Evolutionary conservation across 2,329 filamentous ascomycete genomes (phyloP), one percentile per base, ranked within the genome.

Genomic region (Talaromyces sp.): DNA sequence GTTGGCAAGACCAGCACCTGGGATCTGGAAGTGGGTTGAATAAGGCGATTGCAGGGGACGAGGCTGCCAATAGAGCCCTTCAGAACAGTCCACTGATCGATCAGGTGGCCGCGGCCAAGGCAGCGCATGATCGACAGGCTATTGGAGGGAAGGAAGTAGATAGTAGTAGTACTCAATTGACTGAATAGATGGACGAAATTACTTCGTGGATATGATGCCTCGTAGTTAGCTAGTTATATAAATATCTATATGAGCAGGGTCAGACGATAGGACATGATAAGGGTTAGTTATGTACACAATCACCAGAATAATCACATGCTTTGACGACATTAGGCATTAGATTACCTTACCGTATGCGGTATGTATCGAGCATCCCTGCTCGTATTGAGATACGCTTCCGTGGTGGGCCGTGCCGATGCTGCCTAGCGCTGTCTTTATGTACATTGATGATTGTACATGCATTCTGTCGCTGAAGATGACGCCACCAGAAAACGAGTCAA

Each of bases 11-110:
- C 58, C 74, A 75, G 64, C 77, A 78, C 68, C 71, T 83, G 31
- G 81, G 81, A 5, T 81, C 78, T 45, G 81, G 81, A 1, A 73
- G 76, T 40, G 81, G 81, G 6, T 66, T 74, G 19, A 83, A 73
- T 65, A 83, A 82, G 70, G 72, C 70, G 22, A 78, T 75, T 60
- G 81, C 81, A 13, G 81, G 81, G 22, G 77, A 81, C 67, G 73
- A 76, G 62, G 81, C 81, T 47, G 81, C 81, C 27, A 73, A 69
- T 40, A 71, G 76, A 45, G 81, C 80, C 5, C 68, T 83, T 54
- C 58, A 64, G 17, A 79, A 81, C 62, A 72, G 72, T 2, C 68
- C 72, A 1, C 67, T 83, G 29, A 77, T 82, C 34, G 73, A 78
- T 27, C 69, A 78, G 66, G 77, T 82, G 27, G 70, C 71, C 25